Evolutionary conservation across 2,329 filamentous ascomycete genomes (phyloP).

Genomic region (Talaromyces pinophilus): DNA sequence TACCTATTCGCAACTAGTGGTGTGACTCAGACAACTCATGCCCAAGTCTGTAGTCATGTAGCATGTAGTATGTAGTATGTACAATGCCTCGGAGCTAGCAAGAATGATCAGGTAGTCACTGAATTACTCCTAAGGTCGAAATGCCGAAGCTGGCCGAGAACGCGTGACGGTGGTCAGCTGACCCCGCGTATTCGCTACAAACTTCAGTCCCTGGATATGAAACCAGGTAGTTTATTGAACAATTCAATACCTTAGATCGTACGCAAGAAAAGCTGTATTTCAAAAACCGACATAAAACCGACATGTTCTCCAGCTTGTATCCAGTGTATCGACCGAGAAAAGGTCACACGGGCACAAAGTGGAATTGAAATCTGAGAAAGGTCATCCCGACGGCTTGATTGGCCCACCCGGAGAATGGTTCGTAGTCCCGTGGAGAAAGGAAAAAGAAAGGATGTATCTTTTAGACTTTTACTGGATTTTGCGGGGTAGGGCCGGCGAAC

Average conservation of each 20-base stretch:
- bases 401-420: neutral
- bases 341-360: slow-evolving; percentile 5
- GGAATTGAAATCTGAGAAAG: neutral
- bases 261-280: neutral
- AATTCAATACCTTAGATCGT: neutral
- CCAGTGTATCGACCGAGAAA: neutral
- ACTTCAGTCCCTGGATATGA: neutral
- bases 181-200: neutral
- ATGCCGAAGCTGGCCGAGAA: slow-evolving; percentile 19
- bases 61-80: neutral
- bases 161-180: slow-evolving; percentile 15
- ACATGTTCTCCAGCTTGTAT: neutral
- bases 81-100: slow-evolving; percentile 4
- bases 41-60: neutral
- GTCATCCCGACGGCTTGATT: neutral
- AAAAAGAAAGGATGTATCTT: neutral
- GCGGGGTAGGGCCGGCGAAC: slow-evolving; percentile 1
- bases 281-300: neutral
- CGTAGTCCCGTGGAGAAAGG: slow-evolving; percentile 3
- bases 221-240: neutral
- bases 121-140: slow-evolving; percentile 1
- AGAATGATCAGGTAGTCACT: slow-evolving; percentile 11
- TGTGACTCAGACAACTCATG: neutral
- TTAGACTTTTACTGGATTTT: neutral
- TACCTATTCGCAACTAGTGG: neutral